Percentiles rank a stretch among this genome's conserved stretches.
Conservation (phyloP, 2,329 filamentous ascomycete genomes). For the Aspergillus puulaauensis region DNA sequence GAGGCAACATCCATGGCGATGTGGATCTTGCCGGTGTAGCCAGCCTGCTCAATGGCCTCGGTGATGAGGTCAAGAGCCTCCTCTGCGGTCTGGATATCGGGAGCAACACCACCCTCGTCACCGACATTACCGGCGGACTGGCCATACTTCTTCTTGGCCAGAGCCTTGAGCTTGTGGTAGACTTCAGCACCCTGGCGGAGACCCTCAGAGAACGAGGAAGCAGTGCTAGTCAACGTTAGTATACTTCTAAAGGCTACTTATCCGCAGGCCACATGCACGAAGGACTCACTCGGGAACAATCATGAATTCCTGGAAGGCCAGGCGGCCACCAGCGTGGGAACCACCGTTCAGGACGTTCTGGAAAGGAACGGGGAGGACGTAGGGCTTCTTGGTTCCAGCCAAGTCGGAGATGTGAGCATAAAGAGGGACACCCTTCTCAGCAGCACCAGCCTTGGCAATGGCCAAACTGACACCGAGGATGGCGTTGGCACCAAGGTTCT, state of each 20-base stretch:
- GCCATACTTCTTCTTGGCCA: conserved; percentile 99
- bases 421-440: conserved; percentile 83
- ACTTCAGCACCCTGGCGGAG: conserved; percentile 96
- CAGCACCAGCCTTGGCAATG: conserved; percentile 83
- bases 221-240: conserved; percentile 54
- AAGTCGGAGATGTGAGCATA: conserved; percentile 87
- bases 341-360: conserved; percentile 93
- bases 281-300: conserved; percentile 73
- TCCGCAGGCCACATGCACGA: not conserved
- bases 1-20: conserved; percentile 99
- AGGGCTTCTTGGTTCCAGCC: conserved; percentile 87
- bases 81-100: conserved; percentile 94
- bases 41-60: conserved; percentile 88
- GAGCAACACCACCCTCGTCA: conserved; percentile 98
- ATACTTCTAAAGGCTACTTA: not conserved
- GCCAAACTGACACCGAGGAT: conserved; percentile 83
- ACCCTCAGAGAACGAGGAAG: conserved; percentile 90
- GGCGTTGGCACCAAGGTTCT: conserved; percentile 83
- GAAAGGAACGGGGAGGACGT: conserved; percentile 86
- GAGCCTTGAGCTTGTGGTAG: conserved; percentile 94
- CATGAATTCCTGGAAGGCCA: conserved; percentile 97
- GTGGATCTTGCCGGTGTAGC: conserved; percentile 93
- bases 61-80: conserved; percentile 97
- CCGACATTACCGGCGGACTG: conserved; percentile 98
- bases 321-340: conserved; percentile 94